A percentile compares a stretch with the other conserved stretches of the same genome.
Evolutionary conservation across 108 stramenopile genomes (phyloP).

Genomic region (Nitzschia putrida): DNA sequence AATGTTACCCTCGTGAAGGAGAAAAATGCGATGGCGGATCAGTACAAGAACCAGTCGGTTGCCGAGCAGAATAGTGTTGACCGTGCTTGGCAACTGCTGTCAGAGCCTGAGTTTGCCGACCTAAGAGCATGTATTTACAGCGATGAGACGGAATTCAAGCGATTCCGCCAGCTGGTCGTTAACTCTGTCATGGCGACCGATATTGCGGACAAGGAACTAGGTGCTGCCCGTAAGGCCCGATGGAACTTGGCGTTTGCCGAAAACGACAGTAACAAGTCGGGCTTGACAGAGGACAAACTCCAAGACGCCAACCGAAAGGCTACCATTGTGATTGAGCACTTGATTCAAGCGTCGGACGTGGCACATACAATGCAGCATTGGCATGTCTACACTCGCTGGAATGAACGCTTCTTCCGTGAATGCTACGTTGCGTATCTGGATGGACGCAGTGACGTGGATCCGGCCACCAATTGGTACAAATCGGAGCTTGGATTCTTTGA

Average conservation of each 20-base stretch:
- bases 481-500: conserved; percentile 18
- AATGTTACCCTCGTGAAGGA: conserved; percentile 5
- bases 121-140: neutral
- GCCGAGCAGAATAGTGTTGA: conserved; percentile 18
- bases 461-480: conserved; percentile 8
- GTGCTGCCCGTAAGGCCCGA: conserved; percentile 7
- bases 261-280: neutral
- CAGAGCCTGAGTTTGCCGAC: neutral
- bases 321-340: conserved; percentile 23
- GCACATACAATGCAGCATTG: conserved; percentile 19
- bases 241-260: conserved; percentile 4
- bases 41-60: conserved; percentile 4
- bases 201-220: conserved; percentile 16
- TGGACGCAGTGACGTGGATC: conserved; percentile 5
- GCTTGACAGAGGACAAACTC: neutral
- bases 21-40: neutral
- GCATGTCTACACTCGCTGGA: conserved; percentile 14
- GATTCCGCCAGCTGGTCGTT: conserved; percentile 19
- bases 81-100: neutral
- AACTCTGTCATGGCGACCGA: conserved; percentile 17
- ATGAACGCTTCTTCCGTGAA: conserved; percentile 7
- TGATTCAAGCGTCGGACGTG: conserved; percentile 19
- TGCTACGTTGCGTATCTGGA: neutral
- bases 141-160: conserved; percentile 5
- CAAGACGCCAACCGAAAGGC: conserved; percentile 1